Base-by-base conservation (phyloP, 2,329 filamentous ascomycete species). In the Cryphonectria parasitica region DNA sequence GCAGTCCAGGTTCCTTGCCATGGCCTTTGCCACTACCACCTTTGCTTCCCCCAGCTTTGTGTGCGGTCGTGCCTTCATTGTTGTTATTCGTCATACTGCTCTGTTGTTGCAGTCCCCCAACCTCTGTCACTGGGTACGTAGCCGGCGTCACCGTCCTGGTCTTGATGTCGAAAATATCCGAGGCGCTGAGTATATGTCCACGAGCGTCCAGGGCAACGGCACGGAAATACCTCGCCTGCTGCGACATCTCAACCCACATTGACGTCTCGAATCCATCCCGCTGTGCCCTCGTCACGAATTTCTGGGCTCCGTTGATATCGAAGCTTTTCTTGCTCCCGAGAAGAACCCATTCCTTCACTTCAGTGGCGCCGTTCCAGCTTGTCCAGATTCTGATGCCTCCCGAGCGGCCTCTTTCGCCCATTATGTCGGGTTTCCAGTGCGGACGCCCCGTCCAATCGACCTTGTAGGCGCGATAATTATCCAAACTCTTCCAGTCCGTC, bases 391-490 rank as follows among this genome's bases (percentile, higher is more conserved):
- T 68, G 25, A 41, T 39, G 34, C 60, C 66, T 11, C 70, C 69
- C 8, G 56, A 28, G 4, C 69, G 67, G 8, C 66, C 71, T 6
- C 72, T 72, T 54, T 68, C 69, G 39, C 75, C 68, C 34, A 68
- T 73, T 13, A 75, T 65, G n/a, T 71, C 68, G 10, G 77, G 76
- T 10, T 69, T 66, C 70, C 74, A 75, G 8, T 25, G 6, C 25
- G 54, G 61, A 7, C 45, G 36, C 4, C 39, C 66, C 7, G 39
- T 65, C 77, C 77, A 78, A 34, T 68, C 63, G 65, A 68, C 71
- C 73, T 77, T 77, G 70, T 74, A 77, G 1, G 75, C 72, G 36
- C 77, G 75, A 63, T 78, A 78, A 45, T 73, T 76, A 34, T 74
- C 72, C n/a, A 70, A 69, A 2, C 73, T 66, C 28, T 62, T 52